phyloP scores from a whole-genome alignment of 2,329 filamentous ascomycete genomes.

The Septoria petroselini region DNA sequence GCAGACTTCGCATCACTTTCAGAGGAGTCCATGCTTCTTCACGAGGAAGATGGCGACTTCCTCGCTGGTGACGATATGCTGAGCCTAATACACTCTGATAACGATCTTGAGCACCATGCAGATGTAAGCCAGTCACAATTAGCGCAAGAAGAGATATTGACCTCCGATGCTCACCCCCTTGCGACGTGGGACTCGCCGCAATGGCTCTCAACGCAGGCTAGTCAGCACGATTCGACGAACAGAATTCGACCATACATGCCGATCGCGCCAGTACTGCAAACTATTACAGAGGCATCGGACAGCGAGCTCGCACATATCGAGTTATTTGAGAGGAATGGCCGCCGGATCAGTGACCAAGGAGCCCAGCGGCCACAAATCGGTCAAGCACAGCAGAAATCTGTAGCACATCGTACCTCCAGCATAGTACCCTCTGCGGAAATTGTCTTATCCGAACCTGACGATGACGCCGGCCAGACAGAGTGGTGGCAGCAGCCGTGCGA shows the following conservation, averaged over 20 bases:
- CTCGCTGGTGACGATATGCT: not conserved
- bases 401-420: too few species aligned
- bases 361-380: too few species aligned
- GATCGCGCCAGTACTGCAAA: not conserved
- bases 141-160: too few species aligned
- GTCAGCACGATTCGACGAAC: not conserved
- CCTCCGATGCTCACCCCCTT: too few species aligned
- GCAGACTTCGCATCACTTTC: conserved; percentile 29
- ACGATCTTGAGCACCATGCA: not conserved
- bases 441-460: too few species aligned
- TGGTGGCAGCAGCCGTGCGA: too few species aligned
- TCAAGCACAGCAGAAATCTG: too few species aligned
- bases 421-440: too few species aligned
- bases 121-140: not conserved
- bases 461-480: too few species aligned
- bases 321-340: too few species aligned
- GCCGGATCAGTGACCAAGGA: too few species aligned
- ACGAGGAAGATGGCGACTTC: conserved; percentile 22
- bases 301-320: too few species aligned
- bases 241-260: not conserved
- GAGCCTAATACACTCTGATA: not conserved
- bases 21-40: conserved; percentile 36
- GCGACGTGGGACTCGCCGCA: not conserved
- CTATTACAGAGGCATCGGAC: not conserved
- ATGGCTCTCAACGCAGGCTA: not conserved